Evolutionary conservation across 345 rosid genomes (phyloP).

Genomic region (Pistacia integerrima): DNA sequence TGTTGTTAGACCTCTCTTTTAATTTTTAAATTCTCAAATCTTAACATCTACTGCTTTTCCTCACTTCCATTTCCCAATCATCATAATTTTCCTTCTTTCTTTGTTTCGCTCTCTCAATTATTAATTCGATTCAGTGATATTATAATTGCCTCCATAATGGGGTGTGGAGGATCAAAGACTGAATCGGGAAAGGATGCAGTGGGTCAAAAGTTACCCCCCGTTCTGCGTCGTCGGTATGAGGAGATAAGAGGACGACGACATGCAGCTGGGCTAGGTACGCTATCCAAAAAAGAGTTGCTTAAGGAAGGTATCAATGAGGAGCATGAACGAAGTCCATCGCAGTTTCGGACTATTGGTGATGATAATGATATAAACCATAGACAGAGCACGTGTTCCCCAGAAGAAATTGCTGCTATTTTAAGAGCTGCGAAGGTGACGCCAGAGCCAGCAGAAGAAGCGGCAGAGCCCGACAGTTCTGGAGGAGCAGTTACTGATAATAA

Average conservation of each 20-base stretch:
- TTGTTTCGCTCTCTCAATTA: no score
- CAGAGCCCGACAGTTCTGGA: no score
- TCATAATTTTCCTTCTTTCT: background rate
- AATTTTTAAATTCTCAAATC: background rate
- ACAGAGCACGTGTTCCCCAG: constrained; percentile 22
- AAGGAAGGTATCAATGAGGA: constrained; percentile 15
- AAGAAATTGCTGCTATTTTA: background rate
- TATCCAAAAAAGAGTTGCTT: constrained; percentile 31
- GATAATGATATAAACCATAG: background rate
- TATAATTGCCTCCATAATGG: constrained; percentile 14
- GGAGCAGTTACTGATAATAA: background rate
- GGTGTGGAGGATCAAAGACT: constrained; percentile 27
- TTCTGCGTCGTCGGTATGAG: constrained; percentile 19
- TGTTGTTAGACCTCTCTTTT: background rate
- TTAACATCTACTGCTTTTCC: background rate
- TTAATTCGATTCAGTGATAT: background rate
- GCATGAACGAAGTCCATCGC: constrained; percentile 1
- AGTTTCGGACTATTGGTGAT: background rate
- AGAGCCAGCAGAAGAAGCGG: background rate
- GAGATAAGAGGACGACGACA: constrained; percentile 16
- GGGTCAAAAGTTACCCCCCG: constrained; percentile 21
- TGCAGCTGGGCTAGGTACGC: background rate
- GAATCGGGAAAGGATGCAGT: constrained; percentile 1
- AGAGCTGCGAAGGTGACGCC: constrained; percentile 13
- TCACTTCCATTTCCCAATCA: constrained; percentile 4